Percentiles rank a stretch among this genome's conserved stretches.
Conservation (phyloP, 345 rosid species). For the Lepidium aucheri region DNA sequence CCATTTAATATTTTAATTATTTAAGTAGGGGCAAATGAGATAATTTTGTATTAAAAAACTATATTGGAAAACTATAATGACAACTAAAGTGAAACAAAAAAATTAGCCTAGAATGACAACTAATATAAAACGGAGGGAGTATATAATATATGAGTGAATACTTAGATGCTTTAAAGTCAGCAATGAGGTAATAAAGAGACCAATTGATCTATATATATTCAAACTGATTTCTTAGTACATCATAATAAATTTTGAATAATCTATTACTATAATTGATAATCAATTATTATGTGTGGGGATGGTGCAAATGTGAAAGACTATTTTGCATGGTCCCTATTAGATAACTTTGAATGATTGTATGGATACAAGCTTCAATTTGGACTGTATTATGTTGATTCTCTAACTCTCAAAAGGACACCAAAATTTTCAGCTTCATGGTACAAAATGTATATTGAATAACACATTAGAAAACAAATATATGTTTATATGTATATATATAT, state of each 20-base stretch:
- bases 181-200: conserved; percentile 42
- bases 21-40: too few relatives aligned
- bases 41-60: too few relatives aligned
- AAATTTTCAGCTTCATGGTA: conserved; percentile 62
- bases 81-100: too few relatives aligned
- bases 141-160: too few relatives aligned
- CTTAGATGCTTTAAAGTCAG: too few relatives aligned
- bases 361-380: conserved; percentile 58
- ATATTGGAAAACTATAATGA: too few relatives aligned
- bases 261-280: background rate
- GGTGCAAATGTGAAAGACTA: conserved; percentile 78
- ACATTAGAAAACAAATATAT: background rate
- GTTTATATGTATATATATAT: too few relatives aligned
- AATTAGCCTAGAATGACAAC: too few relatives aligned
- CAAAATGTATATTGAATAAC: conserved; percentile 32
- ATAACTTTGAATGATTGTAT: conserved; percentile 62
- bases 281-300: conserved; percentile 24
- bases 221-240: background rate
- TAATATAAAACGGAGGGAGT: too few relatives aligned
- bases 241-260: background rate
- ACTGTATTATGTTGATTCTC: conserved; percentile 46
- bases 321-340: conserved; percentile 69
- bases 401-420: conserved; percentile 49
- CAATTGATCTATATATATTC: background rate
- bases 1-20: too few relatives aligned